A percentile compares a stretch with the other conserved stretches of the same genome.
Evolutionary conservation across 805 yeast species (phyloP).

Genomic region (Yamadazyma takamatsuzukensis): DNA sequence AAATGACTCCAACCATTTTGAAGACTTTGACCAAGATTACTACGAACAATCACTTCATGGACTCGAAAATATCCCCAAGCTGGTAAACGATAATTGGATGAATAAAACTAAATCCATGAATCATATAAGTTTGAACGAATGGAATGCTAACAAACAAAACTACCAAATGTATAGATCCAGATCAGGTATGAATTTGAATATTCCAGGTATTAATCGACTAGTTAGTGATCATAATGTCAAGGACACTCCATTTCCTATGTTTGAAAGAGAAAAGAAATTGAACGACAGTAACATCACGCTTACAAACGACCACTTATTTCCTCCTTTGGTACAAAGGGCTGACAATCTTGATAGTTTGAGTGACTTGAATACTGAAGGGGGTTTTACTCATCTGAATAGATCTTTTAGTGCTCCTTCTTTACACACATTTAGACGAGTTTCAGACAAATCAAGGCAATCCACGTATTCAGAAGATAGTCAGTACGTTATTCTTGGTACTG

Average conservation of each 20-base stretch:
- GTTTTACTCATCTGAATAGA: constrained; percentile 18
- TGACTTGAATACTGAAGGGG: constrained; percentile 16
- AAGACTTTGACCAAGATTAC: constrained; percentile 22
- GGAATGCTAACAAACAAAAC: constrained; percentile 24
- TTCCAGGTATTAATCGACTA: constrained; percentile 16
- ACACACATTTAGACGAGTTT: constrained; percentile 31
- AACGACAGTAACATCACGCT: constrained; percentile 8
- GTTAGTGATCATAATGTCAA: constrained; percentile 18
- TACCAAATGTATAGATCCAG: constrained; percentile 22
- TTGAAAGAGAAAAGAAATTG: no score
- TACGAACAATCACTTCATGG: constrained; percentile 14
- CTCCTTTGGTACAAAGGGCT: constrained; percentile 8
- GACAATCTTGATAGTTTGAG: constrained; percentile 28
- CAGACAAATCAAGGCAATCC: constrained; percentile 8
- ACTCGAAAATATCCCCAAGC: constrained; percentile 24
- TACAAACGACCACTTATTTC: constrained; percentile 7
- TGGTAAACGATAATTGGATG: constrained; percentile 10
- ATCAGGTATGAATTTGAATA: constrained; percentile 18
- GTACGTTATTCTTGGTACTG: no score
- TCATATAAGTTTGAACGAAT: constrained; percentile 28
- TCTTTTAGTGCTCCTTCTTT: constrained; percentile 40
- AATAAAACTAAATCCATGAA: constrained; percentile 8
- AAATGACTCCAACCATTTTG: constrained; percentile 11
- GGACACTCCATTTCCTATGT: no score
- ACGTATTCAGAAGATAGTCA: no score